phyloP scores from a whole-genome alignment of 2,329 filamentous ascomycete genomes.

The Sodiomyces alkalinus region DNA sequence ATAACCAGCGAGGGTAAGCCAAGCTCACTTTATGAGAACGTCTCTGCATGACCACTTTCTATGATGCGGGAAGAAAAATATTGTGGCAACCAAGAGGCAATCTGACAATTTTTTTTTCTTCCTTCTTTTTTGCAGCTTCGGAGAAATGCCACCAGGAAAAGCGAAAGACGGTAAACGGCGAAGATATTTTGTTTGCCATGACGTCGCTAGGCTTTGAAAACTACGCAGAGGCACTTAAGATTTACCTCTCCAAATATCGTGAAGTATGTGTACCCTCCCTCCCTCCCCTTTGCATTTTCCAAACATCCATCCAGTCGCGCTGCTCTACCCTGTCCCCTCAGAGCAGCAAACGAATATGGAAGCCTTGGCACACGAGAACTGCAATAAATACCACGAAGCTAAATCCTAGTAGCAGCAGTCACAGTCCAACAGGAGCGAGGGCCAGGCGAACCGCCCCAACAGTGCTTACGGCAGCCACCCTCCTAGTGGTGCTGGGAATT shows the following conservation, averaged over 20 bases:
- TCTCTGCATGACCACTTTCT: conserved; percentile 2
- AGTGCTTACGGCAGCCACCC: conserved; percentile 33
- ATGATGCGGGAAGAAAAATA: no score
- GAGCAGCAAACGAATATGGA: no score
- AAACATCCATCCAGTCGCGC: conserved; percentile 1
- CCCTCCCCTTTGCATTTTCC: not conserved
- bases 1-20: conserved; percentile 92
- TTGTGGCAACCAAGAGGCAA: conserved; percentile 8
- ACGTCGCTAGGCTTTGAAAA: conserved; percentile 98
- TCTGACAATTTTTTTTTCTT: no score
- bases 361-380: no score
- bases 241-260: conserved; percentile 93
- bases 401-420: conserved; percentile 7
- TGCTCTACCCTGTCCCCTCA: no score
- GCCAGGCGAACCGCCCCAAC: conserved; percentile 30
- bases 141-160: conserved; percentile 99
- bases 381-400: no score
- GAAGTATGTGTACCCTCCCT: conserved; percentile 62
- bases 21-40: conserved; percentile 1
- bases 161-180: conserved; percentile 96
- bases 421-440: conserved; percentile 54
- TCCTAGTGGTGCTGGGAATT: conserved; percentile 27
- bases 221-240: conserved; percentile 94
- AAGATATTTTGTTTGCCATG: conserved; percentile 98
- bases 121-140: conserved; percentile 55